These are phyloP conservation scores for Arabis alpina DNA, from an alignment of 345 rosid species.

Conservation along the genomic window DNA sequence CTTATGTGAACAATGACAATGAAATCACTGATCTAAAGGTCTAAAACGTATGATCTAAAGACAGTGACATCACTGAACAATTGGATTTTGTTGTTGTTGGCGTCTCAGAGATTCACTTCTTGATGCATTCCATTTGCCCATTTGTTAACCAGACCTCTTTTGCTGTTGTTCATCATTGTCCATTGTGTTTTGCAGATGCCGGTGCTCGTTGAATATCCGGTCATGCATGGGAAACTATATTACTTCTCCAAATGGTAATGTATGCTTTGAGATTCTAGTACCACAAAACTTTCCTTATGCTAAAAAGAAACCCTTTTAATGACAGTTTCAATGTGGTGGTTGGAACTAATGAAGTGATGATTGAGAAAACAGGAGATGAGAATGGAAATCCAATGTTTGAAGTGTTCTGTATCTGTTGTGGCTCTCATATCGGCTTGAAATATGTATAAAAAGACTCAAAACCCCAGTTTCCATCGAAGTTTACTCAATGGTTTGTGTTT, in stretches of 20 bases:
- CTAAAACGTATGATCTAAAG: too few relatives aligned
- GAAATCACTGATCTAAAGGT: too few relatives aligned
- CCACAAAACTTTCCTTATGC: too few relatives aligned
- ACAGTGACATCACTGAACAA: too few relatives aligned
- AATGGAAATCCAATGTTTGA: neutral
- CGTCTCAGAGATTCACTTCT: too few relatives aligned
- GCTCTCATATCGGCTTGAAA: neutral
- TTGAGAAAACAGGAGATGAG: neutral
- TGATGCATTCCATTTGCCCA: too few relatives aligned
- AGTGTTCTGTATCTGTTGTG: neutral
- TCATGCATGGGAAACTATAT: neutral
- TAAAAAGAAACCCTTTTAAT: neutral
- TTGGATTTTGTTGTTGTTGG: too few relatives aligned
- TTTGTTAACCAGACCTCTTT: too few relatives aligned
- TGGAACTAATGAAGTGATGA: neutral
- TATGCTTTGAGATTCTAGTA: too few relatives aligned
- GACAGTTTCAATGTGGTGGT: constrained; percentile 4
- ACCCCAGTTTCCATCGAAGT: neutral
- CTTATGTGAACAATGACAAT: neutral
- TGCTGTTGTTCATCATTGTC: too few relatives aligned
- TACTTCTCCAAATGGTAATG: neutral
- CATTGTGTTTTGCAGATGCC: neutral
- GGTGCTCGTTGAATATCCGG: neutral
- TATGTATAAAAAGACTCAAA: neutral
- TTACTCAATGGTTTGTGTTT: neutral